phyloP scores from a whole-genome alignment of 75 land plant species.

The Isoetes taiwanensis region DNA sequence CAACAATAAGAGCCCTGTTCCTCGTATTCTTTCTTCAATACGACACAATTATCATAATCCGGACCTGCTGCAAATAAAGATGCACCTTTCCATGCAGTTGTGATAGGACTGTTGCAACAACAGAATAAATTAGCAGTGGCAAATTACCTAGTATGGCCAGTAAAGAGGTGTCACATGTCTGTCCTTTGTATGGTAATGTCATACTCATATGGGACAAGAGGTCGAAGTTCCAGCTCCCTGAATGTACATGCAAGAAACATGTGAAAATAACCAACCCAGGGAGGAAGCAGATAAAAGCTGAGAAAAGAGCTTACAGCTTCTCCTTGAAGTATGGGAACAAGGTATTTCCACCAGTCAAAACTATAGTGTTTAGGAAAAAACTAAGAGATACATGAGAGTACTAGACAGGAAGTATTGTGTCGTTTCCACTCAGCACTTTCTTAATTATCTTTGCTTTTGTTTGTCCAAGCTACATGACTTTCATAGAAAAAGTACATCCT shows the following conservation, averaged over 20 bases:
- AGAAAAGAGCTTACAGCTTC: conserved; percentile 47
- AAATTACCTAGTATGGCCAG: too few relatives aligned
- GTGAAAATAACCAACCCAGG: too few relatives aligned
- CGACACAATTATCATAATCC: conserved; percentile 71
- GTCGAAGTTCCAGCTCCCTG: conserved; percentile 83
- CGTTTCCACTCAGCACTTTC: too few relatives aligned
- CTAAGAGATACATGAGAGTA: too few relatives aligned
- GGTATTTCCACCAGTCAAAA: conserved; percentile 89
- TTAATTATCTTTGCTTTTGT: too few relatives aligned
- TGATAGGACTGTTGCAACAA: conserved; percentile 55
- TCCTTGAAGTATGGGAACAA: conserved; percentile 67
- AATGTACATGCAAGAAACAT: neutral
- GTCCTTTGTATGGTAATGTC: conserved; percentile 60
- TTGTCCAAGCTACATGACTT: too few relatives aligned
- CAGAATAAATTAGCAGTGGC: neutral
- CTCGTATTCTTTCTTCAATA: conserved; percentile 84
- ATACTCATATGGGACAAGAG: conserved; percentile 76
- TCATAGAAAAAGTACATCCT: too few relatives aligned
- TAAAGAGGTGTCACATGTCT: conserved; percentile 79
- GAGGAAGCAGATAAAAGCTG: neutral
- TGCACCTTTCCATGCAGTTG: conserved; percentile 91
- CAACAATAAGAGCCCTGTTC: conserved; percentile 78
- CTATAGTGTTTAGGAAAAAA: too few relatives aligned
- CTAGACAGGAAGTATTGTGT: too few relatives aligned
- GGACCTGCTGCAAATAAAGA: conserved; percentile 90